phyloP scores from a whole-genome alignment of 169 alveolate genomes.

The Perkinsus chesapeaki region DNA sequence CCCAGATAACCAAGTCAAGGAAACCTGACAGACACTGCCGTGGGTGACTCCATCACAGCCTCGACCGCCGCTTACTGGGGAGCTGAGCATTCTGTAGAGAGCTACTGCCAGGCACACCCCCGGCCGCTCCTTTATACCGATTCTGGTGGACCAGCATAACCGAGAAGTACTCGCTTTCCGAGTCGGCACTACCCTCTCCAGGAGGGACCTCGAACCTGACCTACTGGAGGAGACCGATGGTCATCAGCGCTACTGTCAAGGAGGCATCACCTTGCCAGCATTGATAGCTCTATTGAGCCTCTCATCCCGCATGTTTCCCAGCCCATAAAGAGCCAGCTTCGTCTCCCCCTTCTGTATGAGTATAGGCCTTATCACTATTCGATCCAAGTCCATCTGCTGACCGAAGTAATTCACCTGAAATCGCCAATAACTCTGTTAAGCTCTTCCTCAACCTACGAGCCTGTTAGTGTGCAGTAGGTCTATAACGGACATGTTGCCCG shows the following conservation, averaged over 20 bases:
- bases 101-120: constrained; percentile 67
- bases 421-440: background rate
- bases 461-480: constrained; percentile 45
- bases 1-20: constrained; percentile 83
- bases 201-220: constrained; percentile 15
- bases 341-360: constrained; percentile 72
- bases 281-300: constrained; percentile 69
- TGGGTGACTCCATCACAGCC: background rate
- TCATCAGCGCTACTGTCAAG: constrained; percentile 31
- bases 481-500: constrained; percentile 46
- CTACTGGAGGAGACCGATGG: background rate
- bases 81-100: constrained; percentile 70
- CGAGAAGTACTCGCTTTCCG: constrained; percentile 58
- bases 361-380: constrained; percentile 68
- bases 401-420: constrained; percentile 74
- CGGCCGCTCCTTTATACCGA: constrained; percentile 67
- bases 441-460: background rate
- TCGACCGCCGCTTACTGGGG: constrained; percentile 45
- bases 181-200: background rate
- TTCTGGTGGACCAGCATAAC: constrained; percentile 83
- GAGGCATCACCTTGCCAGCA: constrained; percentile 60
- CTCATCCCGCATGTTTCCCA: constrained; percentile 87
- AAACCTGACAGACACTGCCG: constrained; percentile 28
- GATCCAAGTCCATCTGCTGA: constrained; percentile 62
- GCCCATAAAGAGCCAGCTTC: constrained; percentile 82